These are phyloP conservation scores for Paulownia fortunei DNA, from an alignment of 257 asterid genomes.

Conservation along the genomic window DNA sequence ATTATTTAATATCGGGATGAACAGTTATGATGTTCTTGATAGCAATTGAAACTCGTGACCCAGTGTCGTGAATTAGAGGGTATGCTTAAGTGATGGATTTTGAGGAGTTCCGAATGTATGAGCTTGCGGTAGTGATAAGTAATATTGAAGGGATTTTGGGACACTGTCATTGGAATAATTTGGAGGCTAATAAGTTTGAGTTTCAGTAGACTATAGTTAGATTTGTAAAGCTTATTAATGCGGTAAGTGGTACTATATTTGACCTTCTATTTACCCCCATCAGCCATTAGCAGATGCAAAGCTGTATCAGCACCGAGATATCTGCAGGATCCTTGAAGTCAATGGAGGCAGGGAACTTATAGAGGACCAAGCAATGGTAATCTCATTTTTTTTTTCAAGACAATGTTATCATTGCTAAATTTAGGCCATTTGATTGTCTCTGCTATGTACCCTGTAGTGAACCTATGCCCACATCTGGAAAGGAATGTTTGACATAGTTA, in stretches of 20 bases:
- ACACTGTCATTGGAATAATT: background rate
- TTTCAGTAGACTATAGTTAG: background rate
- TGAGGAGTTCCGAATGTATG: too few species aligned
- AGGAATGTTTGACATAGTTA: background rate
- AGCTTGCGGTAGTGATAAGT: too few species aligned
- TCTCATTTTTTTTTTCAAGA: background rate
- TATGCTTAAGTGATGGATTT: too few species aligned
- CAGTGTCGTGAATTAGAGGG: too few species aligned
- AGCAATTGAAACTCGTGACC: background rate
- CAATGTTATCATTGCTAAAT: background rate
- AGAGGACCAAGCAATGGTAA: conserved; percentile 58
- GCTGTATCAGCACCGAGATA: conserved; percentile 61
- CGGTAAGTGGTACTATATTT: background rate
- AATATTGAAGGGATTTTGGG: background rate
- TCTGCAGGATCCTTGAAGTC: conserved; percentile 68
- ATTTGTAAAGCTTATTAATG: background rate
- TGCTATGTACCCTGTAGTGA: background rate
- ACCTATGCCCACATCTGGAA: background rate
- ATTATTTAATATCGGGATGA: background rate
- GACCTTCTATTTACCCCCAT: conserved; percentile 3
- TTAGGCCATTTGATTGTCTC: background rate
- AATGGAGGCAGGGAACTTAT: conserved; percentile 59
- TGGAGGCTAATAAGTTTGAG: background rate
- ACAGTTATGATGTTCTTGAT: background rate
- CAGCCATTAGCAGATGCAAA: conserved; percentile 69